Evolutionary conservation across 1,284 basidiomycete genomes (phyloP), one percentile per base, ranked within the genome.

Genomic region (Hortiboletus rubellus): DNA sequence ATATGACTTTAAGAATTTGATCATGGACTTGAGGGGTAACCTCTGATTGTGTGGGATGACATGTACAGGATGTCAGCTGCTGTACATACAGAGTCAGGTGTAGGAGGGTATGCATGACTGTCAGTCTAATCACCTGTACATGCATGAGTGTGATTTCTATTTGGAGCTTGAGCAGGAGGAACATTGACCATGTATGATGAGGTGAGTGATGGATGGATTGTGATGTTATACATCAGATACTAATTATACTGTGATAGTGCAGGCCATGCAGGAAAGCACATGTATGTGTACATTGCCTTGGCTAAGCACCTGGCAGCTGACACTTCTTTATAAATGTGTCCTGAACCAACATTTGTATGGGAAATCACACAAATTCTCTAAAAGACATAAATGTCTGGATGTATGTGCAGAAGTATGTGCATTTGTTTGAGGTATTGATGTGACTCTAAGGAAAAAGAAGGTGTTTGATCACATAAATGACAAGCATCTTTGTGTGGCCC

Each of bases 251-350:
- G 17, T 1, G 1, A 6, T 54, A 85, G 84, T 15, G 84, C 82
- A 12, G 83, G 85, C 0, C 84, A 86, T 57, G 66, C 76, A 11
- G 81, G 82, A 15, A 71, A 68, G 9, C 84, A 86, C 59, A 76
- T 83, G 82, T 83, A 47, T 2, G 67, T 49, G 74, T 59, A 45
- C 11, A 18, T 24, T 48, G 3, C 9, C 17, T 30, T 44, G 1
- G 1, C 2, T 10, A 15, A 24, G 11, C 3, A 4, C 3, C 9
- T 11, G 33, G 3, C 3, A 2, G 17, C n/a, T 50, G 3, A 58
- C 7, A 14, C 31, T 12, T 15, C 34, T 44, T 38, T 34, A 7
- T 50, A 84, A 82, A 55, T 85, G 84, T 59, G 68, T 75, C 33
- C 70, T 78, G 2, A 76, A 72, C 22, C 67, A 71, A 22, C 84